Base-by-base conservation (phyloP, 2,329 filamentous ascomycete species). In the Fusarium nematophilum region DNA sequence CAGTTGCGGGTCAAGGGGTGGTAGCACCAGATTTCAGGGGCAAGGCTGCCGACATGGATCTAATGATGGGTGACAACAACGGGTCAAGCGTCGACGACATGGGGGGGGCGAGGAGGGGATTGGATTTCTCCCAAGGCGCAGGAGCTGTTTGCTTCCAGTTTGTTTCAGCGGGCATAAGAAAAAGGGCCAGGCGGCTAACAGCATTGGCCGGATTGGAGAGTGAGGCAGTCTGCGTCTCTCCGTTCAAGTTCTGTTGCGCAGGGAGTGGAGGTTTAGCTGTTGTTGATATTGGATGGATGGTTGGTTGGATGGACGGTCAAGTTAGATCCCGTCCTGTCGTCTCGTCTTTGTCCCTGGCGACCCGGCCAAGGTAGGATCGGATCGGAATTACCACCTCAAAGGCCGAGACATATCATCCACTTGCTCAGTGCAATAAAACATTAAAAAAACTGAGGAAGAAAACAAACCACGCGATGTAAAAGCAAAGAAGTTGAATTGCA, bases 11-110 rank as follows among this genome's bases (percentile, higher is more conserved):
- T 65, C 61, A 64, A 59, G 62, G 60, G 57, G 53, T 27, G 37
- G 57, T 53, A 65, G 62, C 58, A 59, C 57, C 54, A 65, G 62
- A 65, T 65, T 65, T 65, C 62, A 65, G 62, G 62, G 62, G 62
- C 62, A 65, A 58, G 60, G 40, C 57, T 62, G 40, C 49, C 46
- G 47, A 38, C 60, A 64, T 51, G 61, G 61, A 54, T 58, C 37
- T 52, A 15, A 44, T 53, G 37, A 38, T 40, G 34, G 37, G 29
- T 30, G 38, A 30, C 23, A 17, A 39, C 17, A 29, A 29, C 26
- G 25, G 25, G 25, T 26, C 31, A 14, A 14, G 33, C n/a, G 44
- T n/a, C n/a, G n/a, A 37, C 13, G 3, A 21, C 33, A 47, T 37
- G 45, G 27, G 53, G 25, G 15, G 34, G 33, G 26, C 11, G 25